Base-by-base conservation (phyloP, 805 yeast species). In the Phaffomyces thermotolerans region DNA sequence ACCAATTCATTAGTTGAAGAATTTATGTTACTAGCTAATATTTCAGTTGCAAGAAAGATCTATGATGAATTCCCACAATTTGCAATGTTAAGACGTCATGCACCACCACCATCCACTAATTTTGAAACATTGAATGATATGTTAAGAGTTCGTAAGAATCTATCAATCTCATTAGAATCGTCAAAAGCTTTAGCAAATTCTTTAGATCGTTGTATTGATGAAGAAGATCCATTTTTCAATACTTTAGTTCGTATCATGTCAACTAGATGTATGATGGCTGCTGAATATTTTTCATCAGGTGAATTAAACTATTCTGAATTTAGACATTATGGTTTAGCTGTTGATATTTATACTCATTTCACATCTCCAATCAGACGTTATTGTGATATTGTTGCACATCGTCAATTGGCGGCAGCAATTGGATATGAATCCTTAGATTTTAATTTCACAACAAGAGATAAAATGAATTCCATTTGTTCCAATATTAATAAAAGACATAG, bases 221-320 rank as follows among this genome's bases (percentile, higher is more conserved):
- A 81, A 22, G 59, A 76, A 1, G 98, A 93, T 63, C 83, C 90
- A 7, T 93, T 87, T 59, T 88, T 93, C 75, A 93, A 93, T 65
- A 93, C 97, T 0, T 72, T 93, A 54, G 72, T 91, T 7, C 81
- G 99, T 64, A 93, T 93, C 52, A 84, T 93, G 95, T 93, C 97
- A 8, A 93, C 99, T 0, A 76, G 99, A 57, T 91, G 98, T 66
- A 93, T 93, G 99, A 87, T 89, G 84, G 96, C 99, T 2, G 99
- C 99, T 2, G 97, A 91, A 61, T 93, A 93, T 60, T 93, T 93
- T 68, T 81, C 95, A 10, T 78, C 96, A 0, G 98, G 99, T 8
- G 79, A 84, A 14, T 87, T 73, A 57, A 85, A 95, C 9, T 87
- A 88, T 59, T 80, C 95, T 13, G 99, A 93, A 51, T 93, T 87